Evolutionary conservation across 345 rosid species (phyloP), one percentile per base, ranked within the genome.

Genomic region (Eucalyptus microcorys): DNA sequence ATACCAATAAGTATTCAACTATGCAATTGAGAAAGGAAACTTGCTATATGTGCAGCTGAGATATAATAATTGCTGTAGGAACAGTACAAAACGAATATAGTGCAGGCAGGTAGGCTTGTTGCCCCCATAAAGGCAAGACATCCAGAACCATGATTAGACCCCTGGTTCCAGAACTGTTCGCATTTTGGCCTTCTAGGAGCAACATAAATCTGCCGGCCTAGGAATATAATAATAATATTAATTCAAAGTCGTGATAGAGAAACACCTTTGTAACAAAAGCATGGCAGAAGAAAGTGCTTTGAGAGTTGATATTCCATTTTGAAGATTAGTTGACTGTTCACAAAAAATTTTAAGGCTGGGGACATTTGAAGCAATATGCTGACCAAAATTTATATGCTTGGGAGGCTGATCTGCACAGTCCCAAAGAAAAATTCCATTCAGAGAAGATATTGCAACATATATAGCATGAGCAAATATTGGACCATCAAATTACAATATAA

Each of bases 261-360:
- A 40, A 76, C 93, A 97, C 99, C 99, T 96, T 91, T 95, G 97
- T 71, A 97, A 91, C 52, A 95, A 91, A 90, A 94, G 88, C 99
- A 96, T 96, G 68, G 92, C 96, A 85, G 96, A 95, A 87, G 99
- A 94, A 42, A 97, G 97, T 89, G 95, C 96, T 93, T 89, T 93
- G 91, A 97, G 87, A 81, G 91, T 88, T 90, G 95, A 90, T 88
- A 91, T 92, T 90, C 94, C 94, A 87, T 89, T 94, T 88, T 92
- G 94, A 87, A 93, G 85, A 87, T 94, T 94, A 53, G 91, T 86
- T 89, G 93, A 90, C 88, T 94, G 89, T 86, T 91, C 95, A 90
- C 48, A 14, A 90, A 96, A 95, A 15, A 87, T 94, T 89, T 93
- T 93, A 86, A 97, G 94, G 93, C 96, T 95, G 52, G 97, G 93